Evolutionary conservation across 2,329 filamentous ascomycete genomes (phyloP).

Genomic region (Fusarium zealandicum): DNA sequence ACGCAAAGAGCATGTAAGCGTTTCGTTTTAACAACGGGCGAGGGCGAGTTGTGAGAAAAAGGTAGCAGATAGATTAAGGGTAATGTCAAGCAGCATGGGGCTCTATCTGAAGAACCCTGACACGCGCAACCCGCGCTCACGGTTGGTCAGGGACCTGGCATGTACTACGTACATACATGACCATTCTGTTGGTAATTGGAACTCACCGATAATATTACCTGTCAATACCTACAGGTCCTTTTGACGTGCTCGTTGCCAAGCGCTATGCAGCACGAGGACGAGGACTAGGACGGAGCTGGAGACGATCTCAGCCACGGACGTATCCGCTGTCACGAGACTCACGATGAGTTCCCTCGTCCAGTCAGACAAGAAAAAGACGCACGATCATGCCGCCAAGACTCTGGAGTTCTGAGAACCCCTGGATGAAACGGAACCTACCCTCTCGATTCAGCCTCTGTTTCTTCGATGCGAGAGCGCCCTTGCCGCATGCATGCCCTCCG

Average conservation of each 20-base stretch:
- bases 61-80: conserved; percentile 18
- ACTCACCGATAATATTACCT: neutral
- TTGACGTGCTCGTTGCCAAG: conserved; percentile 22
- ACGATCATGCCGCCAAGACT: too few relatives aligned
- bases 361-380: too few relatives aligned
- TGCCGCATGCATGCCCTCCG: conserved; percentile 4
- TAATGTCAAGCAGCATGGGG: neutral
- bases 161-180: neutral
- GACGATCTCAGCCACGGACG: too few relatives aligned
- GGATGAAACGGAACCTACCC: conserved; percentile 1
- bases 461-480: neutral
- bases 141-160: conserved; percentile 3
- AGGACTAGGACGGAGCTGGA: neutral
- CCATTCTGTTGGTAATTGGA: conserved; percentile 23
- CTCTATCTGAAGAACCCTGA: too few relatives aligned
- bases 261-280: conserved; percentile 2
- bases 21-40: neutral
- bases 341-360: too few relatives aligned
- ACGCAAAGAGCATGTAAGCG: neutral
- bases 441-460: neutral
- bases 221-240: neutral
- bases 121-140: conserved; percentile 1
- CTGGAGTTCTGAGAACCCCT: neutral
- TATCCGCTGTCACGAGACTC: too few relatives aligned
- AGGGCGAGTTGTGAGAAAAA: neutral